A percentile compares a stretch with the other conserved stretches of the same genome.
Evolutionary conservation across 2,329 filamentous ascomycete species (phyloP).

Genomic region (Trichoderma cornu-damae): DNA sequence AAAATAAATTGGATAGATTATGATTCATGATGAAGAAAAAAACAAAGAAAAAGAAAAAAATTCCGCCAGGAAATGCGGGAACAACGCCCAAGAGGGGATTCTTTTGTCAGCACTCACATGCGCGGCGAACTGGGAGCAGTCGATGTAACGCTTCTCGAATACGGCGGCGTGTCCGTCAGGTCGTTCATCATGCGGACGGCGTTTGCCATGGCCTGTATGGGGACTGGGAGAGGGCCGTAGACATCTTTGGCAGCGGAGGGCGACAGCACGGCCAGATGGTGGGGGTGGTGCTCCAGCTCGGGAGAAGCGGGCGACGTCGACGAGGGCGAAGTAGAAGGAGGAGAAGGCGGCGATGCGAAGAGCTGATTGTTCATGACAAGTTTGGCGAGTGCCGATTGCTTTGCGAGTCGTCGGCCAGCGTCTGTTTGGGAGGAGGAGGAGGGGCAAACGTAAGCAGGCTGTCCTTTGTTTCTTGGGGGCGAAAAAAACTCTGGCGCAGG

Average conservation of each 20-base stretch:
- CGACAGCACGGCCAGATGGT: slow-evolving; percentile 32
- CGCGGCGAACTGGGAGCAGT: slow-evolving; percentile 55
- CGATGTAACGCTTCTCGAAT: slow-evolving; percentile 52
- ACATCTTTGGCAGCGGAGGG: slow-evolving; percentile 35
- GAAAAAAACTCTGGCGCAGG: not conserved
- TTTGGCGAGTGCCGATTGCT: slow-evolving; percentile 40
- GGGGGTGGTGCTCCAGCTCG: slow-evolving; percentile 31
- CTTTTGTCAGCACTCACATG: slow-evolving; percentile 42
- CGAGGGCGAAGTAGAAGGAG: slow-evolving; percentile 28
- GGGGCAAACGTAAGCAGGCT: slow-evolving; percentile 6
- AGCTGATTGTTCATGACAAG: slow-evolving; percentile 44
- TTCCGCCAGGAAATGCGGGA: not conserved
- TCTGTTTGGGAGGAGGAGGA: slow-evolving; percentile 23
- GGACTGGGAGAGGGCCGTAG: slow-evolving; percentile 21
- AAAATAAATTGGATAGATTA: not conserved
- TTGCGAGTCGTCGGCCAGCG: slow-evolving; percentile 35
- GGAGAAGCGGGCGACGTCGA: slow-evolving; percentile 28
- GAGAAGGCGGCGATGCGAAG: slow-evolving; percentile 30
- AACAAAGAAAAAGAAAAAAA: not conserved
- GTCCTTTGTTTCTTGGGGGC: not conserved
- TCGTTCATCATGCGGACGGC: slow-evolving; percentile 42
- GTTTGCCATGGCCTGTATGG: slow-evolving; percentile 37
- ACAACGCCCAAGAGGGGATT: not conserved
- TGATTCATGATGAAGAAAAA: not conserved
- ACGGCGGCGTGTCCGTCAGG: slow-evolving; percentile 49